These are phyloP conservation scores for Leccinum griseonigrum DNA, from an alignment of 1,284 basidiomycete species.

Conservation along the genomic window DNA sequence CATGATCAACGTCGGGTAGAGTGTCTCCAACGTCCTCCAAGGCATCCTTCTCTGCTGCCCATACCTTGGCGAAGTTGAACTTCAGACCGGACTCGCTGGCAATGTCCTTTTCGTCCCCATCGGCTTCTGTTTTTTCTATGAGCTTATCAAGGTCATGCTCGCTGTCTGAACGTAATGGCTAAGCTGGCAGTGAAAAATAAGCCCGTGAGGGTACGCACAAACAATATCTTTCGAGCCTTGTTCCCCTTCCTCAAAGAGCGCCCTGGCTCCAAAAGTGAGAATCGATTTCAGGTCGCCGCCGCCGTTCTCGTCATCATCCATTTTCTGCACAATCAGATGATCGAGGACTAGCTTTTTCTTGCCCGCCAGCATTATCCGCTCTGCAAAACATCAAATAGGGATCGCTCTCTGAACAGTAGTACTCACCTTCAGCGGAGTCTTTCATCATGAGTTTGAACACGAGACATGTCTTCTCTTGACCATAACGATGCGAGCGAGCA, in stretches of 20 bases:
- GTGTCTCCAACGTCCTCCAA: slow-evolving; percentile 66
- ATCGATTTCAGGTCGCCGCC: slow-evolving; percentile 78
- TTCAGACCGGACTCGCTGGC: slow-evolving; percentile 45
- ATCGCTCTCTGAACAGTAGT: not conserved
- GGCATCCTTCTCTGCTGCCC: slow-evolving; percentile 73
- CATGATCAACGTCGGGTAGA: slow-evolving; percentile 43
- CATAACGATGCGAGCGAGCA: slow-evolving; percentile 82
- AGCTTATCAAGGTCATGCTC: slow-evolving; percentile 79
- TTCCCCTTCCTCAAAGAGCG: slow-evolving; percentile 67
- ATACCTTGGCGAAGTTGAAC: slow-evolving; percentile 86
- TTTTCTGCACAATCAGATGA: slow-evolving; percentile 91
- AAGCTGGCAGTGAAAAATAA: slow-evolving; percentile 53
- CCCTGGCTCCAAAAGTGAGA: slow-evolving; percentile 79
- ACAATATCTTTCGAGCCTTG: slow-evolving; percentile 59
- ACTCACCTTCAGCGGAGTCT: slow-evolving; percentile 79
- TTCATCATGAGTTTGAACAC: slow-evolving; percentile 94
- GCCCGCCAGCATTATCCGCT: slow-evolving; percentile 82
- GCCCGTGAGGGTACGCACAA: slow-evolving; percentile 47
- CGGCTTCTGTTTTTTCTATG: slow-evolving; percentile 78
- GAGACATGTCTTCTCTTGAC: slow-evolving; percentile 78
- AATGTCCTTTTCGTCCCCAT: slow-evolving; percentile 57
- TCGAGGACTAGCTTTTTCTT: slow-evolving; percentile 91
- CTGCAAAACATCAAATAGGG: slow-evolving; percentile 39
- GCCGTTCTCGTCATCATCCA: slow-evolving; percentile 76
- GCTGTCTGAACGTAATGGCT: slow-evolving; percentile 58